Conservation (phyloP, 2,329 filamentous ascomycete genomes). For the Scolecobasidium constrictum region DNA sequence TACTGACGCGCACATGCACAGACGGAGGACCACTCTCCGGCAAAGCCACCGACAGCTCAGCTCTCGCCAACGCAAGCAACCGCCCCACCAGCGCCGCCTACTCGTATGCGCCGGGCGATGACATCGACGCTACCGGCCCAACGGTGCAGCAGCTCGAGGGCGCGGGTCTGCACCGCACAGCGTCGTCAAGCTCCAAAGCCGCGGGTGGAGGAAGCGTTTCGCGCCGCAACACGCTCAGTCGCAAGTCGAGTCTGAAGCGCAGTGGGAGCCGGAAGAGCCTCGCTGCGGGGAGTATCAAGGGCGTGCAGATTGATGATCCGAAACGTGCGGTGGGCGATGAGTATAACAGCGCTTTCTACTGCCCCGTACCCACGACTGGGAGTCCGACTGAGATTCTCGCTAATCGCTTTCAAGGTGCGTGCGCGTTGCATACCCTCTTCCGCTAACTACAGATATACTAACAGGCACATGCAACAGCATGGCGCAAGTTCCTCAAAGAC, state of each 20-base stretch:
- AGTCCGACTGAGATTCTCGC: conserved; percentile 82
- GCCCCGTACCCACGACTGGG: conserved; percentile 77
- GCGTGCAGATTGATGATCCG: conserved; percentile 57
- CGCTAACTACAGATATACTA: too few relatives aligned
- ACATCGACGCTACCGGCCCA: conserved; percentile 2
- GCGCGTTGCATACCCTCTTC: too few relatives aligned
- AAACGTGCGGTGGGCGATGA: conserved; percentile 44
- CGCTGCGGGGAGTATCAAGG: conserved; percentile 77
- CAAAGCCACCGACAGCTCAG: conserved; percentile 20
- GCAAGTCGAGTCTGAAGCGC: conserved; percentile 63
- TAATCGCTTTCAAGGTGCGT: conserved; percentile 75
- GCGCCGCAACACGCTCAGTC: conserved; percentile 58
- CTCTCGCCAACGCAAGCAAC: conserved; percentile 23
- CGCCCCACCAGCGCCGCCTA: conserved; percentile 7
- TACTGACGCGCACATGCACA: neutral
- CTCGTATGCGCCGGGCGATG: neutral
- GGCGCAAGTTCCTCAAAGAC: conserved; percentile 92
- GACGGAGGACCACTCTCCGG: conserved; percentile 30
- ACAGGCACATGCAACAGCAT: conserved; percentile 45
- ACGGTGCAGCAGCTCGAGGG: conserved; percentile 7
- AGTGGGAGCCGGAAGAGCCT: conserved; percentile 72
- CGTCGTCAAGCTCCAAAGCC: conserved; percentile 8
- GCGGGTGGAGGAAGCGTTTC: neutral
- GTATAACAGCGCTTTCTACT: conserved; percentile 74
- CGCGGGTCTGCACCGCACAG: conserved; percentile 17